A percentile compares a stretch with the other conserved stretches of the same genome.
Conservation (phyloP, 208 protist species). For the Trypanosoma rangeli region DNA sequence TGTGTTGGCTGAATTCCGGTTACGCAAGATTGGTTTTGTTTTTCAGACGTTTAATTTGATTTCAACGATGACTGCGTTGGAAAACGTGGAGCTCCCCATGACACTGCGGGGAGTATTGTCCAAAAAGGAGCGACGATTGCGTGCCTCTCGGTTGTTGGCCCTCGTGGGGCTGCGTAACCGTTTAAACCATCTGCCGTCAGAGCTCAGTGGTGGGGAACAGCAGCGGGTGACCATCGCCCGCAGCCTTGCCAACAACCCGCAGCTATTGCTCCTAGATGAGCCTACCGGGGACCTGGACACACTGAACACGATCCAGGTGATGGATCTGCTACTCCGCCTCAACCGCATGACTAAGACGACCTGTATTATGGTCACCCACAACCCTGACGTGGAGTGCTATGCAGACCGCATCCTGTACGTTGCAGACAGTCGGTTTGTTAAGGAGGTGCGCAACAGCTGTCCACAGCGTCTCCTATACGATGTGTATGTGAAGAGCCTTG, state of each 20-base stretch:
- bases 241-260: constrained; percentile 94
- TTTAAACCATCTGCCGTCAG: constrained; percentile 93
- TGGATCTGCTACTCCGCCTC: constrained; percentile 96
- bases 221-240: constrained; percentile 94
- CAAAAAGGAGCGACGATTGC: constrained; percentile 72
- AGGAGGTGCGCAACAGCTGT: constrained; percentile 87
- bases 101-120: constrained; percentile 90
- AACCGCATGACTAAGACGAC: constrained; percentile 93
- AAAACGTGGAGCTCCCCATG: constrained; percentile 98
- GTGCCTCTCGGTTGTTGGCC: constrained; percentile 85
- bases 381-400: constrained; percentile 98
- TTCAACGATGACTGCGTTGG: constrained; percentile 95
- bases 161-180: constrained; percentile 96
- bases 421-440: constrained; percentile 87
- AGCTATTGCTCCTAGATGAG: constrained; percentile 96
- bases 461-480: constrained; percentile 79
- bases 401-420: constrained; percentile 96
- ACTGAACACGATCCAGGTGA: constrained; percentile 95
- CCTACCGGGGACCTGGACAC: constrained; percentile 97
- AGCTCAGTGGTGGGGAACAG: constrained; percentile 98
- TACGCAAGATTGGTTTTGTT: constrained; percentile 95
- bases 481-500: constrained; percentile 78
- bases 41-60: constrained; percentile 99
- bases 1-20: constrained; percentile 88
- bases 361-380: constrained; percentile 97